Evolutionary conservation across 305 asterid genomes (phyloP).

Genomic region (Fraxinus angustifolia): DNA sequence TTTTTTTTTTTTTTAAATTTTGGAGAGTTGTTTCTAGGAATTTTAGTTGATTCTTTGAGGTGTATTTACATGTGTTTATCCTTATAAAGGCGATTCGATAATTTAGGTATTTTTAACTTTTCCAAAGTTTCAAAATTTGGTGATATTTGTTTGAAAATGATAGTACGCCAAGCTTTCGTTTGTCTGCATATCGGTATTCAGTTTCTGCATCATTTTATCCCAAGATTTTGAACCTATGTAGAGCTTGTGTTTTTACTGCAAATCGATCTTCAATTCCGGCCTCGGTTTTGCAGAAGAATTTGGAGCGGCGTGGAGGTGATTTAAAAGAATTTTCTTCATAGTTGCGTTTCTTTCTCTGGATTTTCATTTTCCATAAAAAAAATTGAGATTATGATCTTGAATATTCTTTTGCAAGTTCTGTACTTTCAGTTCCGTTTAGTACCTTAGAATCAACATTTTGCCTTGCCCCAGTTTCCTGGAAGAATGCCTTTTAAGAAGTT

Average conservation of each 20-base stretch:
- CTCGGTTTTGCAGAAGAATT: conserved; percentile 17
- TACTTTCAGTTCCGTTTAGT: conserved; percentile 15
- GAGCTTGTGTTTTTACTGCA: conserved; percentile 28
- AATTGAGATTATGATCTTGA: background rate
- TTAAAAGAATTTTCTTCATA: background rate
- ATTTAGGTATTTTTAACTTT: conserved; percentile 1
- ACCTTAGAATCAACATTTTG: conserved; percentile 12
- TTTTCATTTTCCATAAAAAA: background rate
- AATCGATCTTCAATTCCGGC: conserved; percentile 21
- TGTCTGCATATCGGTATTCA: conserved; percentile 28
- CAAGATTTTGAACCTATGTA: conserved; percentile 21
- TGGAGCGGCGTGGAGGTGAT: conserved; percentile 39
- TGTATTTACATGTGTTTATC: conserved; percentile 7
- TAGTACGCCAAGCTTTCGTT: conserved; percentile 23
- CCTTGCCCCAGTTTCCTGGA: background rate
- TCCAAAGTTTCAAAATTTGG: background rate
- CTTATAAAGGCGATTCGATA: background rate
- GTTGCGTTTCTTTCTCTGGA: background rate
- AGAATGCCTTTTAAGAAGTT: conserved; percentile 2
- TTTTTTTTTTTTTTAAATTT: background rate
- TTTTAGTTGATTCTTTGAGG: conserved; percentile 9
- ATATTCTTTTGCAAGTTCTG: conserved; percentile 12
- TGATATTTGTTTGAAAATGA: conserved; percentile 28
- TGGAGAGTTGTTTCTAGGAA: conserved; percentile 6
- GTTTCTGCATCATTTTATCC: conserved; percentile 14